phyloP scores from a whole-genome alignment of 805 yeast species.

The Metschnikowia baotianmanensis region DNA sequence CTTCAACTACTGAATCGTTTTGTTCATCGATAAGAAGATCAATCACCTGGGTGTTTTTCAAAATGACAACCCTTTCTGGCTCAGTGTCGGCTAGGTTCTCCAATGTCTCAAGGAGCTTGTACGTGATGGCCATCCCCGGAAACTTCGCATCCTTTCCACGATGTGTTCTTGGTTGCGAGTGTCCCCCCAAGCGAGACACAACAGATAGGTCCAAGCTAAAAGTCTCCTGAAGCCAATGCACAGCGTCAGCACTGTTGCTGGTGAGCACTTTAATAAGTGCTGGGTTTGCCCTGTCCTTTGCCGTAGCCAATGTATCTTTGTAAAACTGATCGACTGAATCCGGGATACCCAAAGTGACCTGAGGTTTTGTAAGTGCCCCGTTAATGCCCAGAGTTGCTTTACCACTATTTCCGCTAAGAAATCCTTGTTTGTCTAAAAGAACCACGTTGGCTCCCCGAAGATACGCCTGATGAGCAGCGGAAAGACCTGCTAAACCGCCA shows the following conservation, averaged over 20 bases:
- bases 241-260: constrained; percentile 60
- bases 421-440: constrained; percentile 57
- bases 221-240: constrained; percentile 68
- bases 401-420: constrained; percentile 62
- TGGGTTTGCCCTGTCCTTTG: constrained; percentile 58
- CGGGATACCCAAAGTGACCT: constrained; percentile 43
- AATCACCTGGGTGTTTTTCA: constrained; percentile 31
- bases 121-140: constrained; percentile 67
- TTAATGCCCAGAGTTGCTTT: constrained; percentile 69
- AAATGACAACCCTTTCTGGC: constrained; percentile 37
- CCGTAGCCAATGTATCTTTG: constrained; percentile 65
- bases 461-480: constrained; percentile 58
- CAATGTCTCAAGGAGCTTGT: constrained; percentile 28
- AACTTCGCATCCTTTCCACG: constrained; percentile 66
- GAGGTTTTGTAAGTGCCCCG: constrained; percentile 71
- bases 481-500: constrained; percentile 63
- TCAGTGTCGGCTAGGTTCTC: constrained; percentile 24
- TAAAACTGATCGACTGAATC: constrained; percentile 62
- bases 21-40: constrained; percentile 38
- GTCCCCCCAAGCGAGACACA: constrained; percentile 81
- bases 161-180: constrained; percentile 77
- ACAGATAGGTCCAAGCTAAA: constrained; percentile 62
- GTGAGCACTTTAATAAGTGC: constrained; percentile 58
- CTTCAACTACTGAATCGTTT: constrained; percentile 13
- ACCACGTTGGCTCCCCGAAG: constrained; percentile 53